phyloP scores from a whole-genome alignment of 2,329 filamentous ascomycete genomes.

The Incumbomyces lentus region DNA sequence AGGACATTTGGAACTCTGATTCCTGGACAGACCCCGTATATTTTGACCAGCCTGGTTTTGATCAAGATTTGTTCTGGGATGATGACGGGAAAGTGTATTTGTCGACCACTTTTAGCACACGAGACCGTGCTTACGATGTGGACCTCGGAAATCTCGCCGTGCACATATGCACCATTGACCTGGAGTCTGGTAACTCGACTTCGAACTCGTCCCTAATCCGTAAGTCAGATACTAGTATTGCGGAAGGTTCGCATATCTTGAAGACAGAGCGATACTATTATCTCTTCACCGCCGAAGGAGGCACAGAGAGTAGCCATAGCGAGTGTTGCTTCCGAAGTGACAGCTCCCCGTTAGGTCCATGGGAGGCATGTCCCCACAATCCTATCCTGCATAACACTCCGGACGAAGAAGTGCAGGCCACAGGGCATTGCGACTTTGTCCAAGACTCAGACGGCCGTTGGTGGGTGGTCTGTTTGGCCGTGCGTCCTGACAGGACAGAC shows the following conservation, averaged over 20 bases:
- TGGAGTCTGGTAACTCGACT: conserved; percentile 25
- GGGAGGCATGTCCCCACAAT: conserved; percentile 33
- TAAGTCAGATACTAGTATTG: conserved; percentile 26
- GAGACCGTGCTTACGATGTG: conserved; percentile 8
- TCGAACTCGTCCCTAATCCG: conserved; percentile 30
- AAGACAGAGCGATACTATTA: conserved; percentile 44
- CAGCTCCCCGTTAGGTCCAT: conserved; percentile 39
- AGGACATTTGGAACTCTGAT: conserved; percentile 29
- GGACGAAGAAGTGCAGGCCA: conserved; percentile 20
- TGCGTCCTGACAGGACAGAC: conserved; percentile 10
- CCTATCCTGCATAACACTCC: conserved; percentile 37
- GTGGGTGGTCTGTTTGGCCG: conserved; percentile 19
- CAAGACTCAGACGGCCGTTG: conserved; percentile 16
- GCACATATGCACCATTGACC: conserved; percentile 21
- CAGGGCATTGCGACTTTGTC: conserved; percentile 20
- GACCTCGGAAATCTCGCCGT: conserved; percentile 4
- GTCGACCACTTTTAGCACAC: conserved; percentile 24
- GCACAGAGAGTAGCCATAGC: conserved; percentile 39
- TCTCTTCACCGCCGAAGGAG: conserved; percentile 44
- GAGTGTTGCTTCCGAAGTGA: conserved; percentile 36
- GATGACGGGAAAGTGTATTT: conserved; percentile 32
- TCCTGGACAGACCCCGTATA: conserved; percentile 35
- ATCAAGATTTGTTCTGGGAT: conserved; percentile 41
- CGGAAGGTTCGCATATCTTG: conserved; percentile 48
- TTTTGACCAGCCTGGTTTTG: conserved; percentile 32